Evolutionary conservation across 495 filamentous ascomycete genomes (phyloP).

Genomic region (Bryoglossum gracile): DNA sequence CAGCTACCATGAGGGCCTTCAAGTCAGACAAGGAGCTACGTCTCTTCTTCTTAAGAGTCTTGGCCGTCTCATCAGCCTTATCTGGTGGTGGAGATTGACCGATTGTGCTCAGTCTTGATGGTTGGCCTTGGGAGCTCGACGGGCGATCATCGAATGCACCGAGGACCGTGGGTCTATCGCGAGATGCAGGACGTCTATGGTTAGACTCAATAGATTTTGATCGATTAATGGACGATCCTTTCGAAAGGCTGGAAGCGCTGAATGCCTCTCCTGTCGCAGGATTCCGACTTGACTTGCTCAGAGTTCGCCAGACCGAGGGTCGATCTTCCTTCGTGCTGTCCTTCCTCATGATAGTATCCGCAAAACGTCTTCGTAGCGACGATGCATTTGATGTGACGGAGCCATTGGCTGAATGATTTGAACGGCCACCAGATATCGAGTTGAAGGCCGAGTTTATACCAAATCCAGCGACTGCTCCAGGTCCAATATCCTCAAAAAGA

Average conservation of each 20-base stretch:
- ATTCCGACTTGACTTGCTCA: slow-evolving; percentile 72
- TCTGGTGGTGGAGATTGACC: slow-evolving; percentile 37
- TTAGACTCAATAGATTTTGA: slow-evolving; percentile 73
- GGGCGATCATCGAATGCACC: slow-evolving; percentile 54
- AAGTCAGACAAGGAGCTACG: slow-evolving; percentile 90
- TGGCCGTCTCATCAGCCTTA: slow-evolving; percentile 31
- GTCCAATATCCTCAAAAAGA: slow-evolving; percentile 68
- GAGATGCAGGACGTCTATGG: slow-evolving; percentile 53
- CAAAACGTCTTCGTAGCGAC: slow-evolving; percentile 76
- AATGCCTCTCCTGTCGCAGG: slow-evolving; percentile 45
- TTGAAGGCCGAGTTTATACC: slow-evolving; percentile 33
- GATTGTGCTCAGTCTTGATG: slow-evolving; percentile 33
- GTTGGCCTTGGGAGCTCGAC: slow-evolving; percentile 37
- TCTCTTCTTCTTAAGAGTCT: slow-evolving; percentile 53
- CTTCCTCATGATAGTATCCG: slow-evolving; percentile 64
- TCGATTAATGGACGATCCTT: slow-evolving; percentile 53
- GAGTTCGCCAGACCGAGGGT: slow-evolving; percentile 74
- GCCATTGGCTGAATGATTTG: slow-evolving; percentile 37
- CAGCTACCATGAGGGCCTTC: slow-evolving; percentile 48
- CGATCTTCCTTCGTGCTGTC: slow-evolving; percentile 64
- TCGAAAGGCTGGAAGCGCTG: slow-evolving; percentile 51
- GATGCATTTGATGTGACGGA: slow-evolving; percentile 62
- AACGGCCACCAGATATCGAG: slow-evolving; percentile 37
- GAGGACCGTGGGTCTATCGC: slow-evolving; percentile 54
- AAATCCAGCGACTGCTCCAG: slow-evolving; percentile 31